These are phyloP conservation scores for Penicillium cinerascens DNA, from an alignment of 495 filamentous ascomycete species.

Conservation along the genomic window DNA sequence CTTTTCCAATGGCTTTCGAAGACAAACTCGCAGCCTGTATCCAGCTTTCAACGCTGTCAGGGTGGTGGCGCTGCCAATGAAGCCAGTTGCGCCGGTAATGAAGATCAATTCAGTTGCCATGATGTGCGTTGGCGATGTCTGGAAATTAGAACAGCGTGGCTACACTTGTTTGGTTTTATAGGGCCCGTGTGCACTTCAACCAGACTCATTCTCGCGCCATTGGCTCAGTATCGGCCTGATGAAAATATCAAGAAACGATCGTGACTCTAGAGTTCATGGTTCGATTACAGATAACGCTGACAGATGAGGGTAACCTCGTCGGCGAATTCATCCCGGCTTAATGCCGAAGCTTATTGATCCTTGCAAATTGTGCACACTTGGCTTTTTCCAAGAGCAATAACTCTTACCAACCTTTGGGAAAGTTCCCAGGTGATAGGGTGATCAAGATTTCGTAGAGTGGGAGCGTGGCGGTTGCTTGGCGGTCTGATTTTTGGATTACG, in stretches of 20 bases:
- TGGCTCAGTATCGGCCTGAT: background rate
- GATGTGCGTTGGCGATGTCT: constrained; percentile 12
- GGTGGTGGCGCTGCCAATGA: constrained; percentile 37
- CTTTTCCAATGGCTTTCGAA: constrained; percentile 27
- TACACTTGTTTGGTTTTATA: background rate
- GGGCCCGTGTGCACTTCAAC: background rate
- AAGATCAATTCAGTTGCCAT: constrained; percentile 29
- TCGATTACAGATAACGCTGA: background rate
- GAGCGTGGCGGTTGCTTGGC: background rate
- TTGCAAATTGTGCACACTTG: background rate
- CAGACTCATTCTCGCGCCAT: background rate
- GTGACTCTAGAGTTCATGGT: background rate
- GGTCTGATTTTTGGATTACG: constrained; percentile 1
- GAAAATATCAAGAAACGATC: background rate
- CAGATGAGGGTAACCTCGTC: background rate
- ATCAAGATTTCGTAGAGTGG: background rate
- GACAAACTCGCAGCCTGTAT: constrained; percentile 34
- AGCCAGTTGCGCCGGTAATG: constrained; percentile 45
- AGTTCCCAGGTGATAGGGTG: background rate
- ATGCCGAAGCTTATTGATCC: background rate
- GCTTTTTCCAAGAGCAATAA: background rate
- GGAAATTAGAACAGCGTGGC: background rate
- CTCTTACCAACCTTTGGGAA: background rate
- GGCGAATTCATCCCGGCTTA: background rate
- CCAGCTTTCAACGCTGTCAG: constrained; percentile 36